Base-by-base conservation (phyloP, 306 rosid species). In the Castanea mollissima region DNA sequence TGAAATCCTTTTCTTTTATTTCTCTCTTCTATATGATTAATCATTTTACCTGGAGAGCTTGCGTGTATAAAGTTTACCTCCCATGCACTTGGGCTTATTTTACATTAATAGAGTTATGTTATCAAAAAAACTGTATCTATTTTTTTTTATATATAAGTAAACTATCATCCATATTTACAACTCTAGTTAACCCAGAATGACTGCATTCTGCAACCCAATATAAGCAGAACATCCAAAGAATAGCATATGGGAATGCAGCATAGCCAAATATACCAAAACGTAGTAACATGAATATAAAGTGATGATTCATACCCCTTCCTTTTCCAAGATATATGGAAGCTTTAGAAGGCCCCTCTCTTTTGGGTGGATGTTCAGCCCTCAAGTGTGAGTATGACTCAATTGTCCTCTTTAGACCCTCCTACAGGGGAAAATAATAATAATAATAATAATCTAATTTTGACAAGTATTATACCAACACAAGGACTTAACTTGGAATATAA, bases 331-430 rank as follows among this genome's bases (percentile, higher is more conserved):
- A 91, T 35, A 82, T 23, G 76, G 84, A 90, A 84, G 92, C 98
- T 90, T 89, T 96, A 55, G 99, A 96, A 64, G 94, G 92, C 31
- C 96, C 94, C 83, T 87, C 90, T 82, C 96, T 87, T 89, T 81
- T 84, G 55, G 78, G 83, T 72, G 16, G 88, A 82, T 80, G 80
- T 76, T 91, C 91, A 19, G 96, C 94, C 87, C 88, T 90, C 86
- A 96, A 85, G 82, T 91, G 94, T 80, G 94, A 84, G 74, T 85
- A 96, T 72, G 99, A 90, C 57, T 91, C 92, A 54, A 93, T 83
- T 69, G 99, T 96, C 86, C 89, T 93, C 41, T 74, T 86, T n/a
- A 96, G 82, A 79, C 99, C 98, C 74, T 93, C 98, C 99, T 93
- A 89, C 84, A 86, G 74, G 69, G 27, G 27, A 25, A 25, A 80